These are phyloP conservation scores for Sarcodon sp. DNA, from an alignment of 768 basidiomycete species.

Conservation along the genomic window DNA sequence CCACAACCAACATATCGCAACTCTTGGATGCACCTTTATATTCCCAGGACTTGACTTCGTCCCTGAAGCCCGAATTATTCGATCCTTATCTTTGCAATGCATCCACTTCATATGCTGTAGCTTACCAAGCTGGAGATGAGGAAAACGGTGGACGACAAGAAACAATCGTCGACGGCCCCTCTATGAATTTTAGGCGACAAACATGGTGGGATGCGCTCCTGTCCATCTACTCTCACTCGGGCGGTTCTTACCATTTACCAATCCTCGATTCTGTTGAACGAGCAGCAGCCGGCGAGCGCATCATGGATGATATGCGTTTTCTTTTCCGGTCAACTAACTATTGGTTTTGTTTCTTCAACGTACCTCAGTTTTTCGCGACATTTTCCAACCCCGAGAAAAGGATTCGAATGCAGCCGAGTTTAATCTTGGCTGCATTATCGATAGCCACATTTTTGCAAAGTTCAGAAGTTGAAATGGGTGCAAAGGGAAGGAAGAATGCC, in stretches of 20 bases:
- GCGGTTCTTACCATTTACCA: slow-evolving; percentile 11
- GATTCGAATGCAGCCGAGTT: slow-evolving; percentile 50
- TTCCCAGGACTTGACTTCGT: neutral
- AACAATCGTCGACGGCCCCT: slow-evolving; percentile 33
- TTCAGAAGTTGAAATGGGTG: slow-evolving; percentile 42
- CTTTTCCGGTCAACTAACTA: slow-evolving; percentile 52
- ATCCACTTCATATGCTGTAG: neutral
- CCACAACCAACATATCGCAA: neutral
- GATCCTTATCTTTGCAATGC: neutral
- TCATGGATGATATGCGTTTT: slow-evolving; percentile 47
- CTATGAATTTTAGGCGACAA: slow-evolving; percentile 53
- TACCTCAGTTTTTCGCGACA: slow-evolving; percentile 51
- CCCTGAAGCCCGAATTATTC: neutral
- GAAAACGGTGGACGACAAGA: slow-evolving; percentile 3
- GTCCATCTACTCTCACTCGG: slow-evolving; percentile 28
- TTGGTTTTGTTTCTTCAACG: slow-evolving; percentile 65
- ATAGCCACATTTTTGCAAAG: slow-evolving; percentile 61
- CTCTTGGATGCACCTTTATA: neutral
- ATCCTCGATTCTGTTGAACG: slow-evolving; percentile 29
- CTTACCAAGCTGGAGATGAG: neutral
- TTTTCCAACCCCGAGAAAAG: slow-evolving; percentile 43
- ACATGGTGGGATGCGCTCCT: slow-evolving; percentile 73
- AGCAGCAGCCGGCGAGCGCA: slow-evolving; percentile 27
- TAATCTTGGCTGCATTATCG: slow-evolving; percentile 49
- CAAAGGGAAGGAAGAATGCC: slow-evolving; percentile 39